Percentiles rank a stretch among this genome's conserved stretches.
Conservation (phyloP, 495 filamentous ascomycete genomes). For the Xylaria intraflava region DNA sequence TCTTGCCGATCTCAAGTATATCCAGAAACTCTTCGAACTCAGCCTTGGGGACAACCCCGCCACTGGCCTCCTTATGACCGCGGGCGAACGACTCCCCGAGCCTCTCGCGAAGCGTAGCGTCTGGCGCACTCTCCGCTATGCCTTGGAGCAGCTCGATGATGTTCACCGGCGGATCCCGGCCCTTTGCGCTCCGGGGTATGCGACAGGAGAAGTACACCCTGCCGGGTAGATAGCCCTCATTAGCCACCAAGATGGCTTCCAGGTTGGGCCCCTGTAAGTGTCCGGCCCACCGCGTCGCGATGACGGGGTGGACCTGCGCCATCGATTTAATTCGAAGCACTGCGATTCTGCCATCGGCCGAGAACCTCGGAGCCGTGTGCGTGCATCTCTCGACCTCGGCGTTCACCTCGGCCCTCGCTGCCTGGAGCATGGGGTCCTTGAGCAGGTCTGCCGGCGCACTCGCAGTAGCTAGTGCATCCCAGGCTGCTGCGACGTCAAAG, state of each 20-base stretch:
- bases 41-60: conserved; percentile 45
- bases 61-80: conserved; percentile 54
- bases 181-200: conserved; percentile 40
- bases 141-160: conserved; percentile 46
- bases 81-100: conserved; percentile 51
- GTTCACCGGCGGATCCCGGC: conserved; percentile 43
- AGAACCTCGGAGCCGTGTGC: conserved; percentile 51
- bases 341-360: conserved; percentile 48
- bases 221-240: conserved; percentile 50
- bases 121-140: conserved; percentile 34
- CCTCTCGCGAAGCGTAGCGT: conserved; percentile 36
- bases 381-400: conserved; percentile 49
- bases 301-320: conserved; percentile 53
- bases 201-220: conserved; percentile 56
- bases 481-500: conserved; percentile 49
- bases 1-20: conserved; percentile 47
- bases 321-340: conserved; percentile 48
- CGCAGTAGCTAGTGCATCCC: conserved; percentile 41
- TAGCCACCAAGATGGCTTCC: conserved; percentile 52
- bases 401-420: conserved; percentile 45
- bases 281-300: conserved; percentile 54
- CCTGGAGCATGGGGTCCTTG: conserved; percentile 33
- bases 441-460: conserved; percentile 40
- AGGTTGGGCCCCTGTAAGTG: conserved; percentile 43
- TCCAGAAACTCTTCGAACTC: conserved; percentile 54